Percentiles rank a stretch among this genome's conserved stretches.
These are phyloP conservation scores for Talaromyces adpressus DNA, from an alignment of 495 filamentous ascomycete genomes.

Conservation along the genomic window DNA sequence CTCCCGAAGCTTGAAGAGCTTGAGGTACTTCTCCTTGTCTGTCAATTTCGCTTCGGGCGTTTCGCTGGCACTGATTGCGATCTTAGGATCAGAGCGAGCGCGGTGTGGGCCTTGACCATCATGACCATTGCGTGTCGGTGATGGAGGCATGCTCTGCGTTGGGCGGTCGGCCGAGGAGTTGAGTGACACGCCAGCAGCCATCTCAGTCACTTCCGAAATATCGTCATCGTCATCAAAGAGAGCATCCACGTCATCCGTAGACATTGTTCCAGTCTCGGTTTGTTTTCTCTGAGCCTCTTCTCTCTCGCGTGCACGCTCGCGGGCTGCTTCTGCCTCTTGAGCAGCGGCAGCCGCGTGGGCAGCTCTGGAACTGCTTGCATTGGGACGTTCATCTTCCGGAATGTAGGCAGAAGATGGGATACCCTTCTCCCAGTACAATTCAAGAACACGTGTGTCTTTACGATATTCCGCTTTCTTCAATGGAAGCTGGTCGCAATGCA, in stretches of 20 bases:
- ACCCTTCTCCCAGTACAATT: slow-evolving; percentile 99
- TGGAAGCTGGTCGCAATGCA: slow-evolving; percentile 96
- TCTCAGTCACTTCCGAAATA: slow-evolving; percentile 76
- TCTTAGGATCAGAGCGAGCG: slow-evolving; percentile 86
- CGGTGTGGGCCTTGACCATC: slow-evolving; percentile 71
- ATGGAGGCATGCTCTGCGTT: slow-evolving; percentile 93
- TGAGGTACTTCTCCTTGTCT: slow-evolving; percentile 94
- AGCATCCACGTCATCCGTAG: slow-evolving; percentile 82
- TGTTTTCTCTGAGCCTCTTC: slow-evolving; percentile 85
- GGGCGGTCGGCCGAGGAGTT: slow-evolving; percentile 63
- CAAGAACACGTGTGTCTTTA: slow-evolving; percentile 86
- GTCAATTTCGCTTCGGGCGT: slow-evolving; percentile 69
- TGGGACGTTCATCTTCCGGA: slow-evolving; percentile 92
- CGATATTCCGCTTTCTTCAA: slow-evolving; percentile 98
- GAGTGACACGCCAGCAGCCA: slow-evolving; percentile 79
- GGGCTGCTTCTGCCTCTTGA: slow-evolving; percentile 71
- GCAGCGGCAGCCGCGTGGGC: slow-evolving; percentile 70
- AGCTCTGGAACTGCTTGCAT: slow-evolving; percentile 51
- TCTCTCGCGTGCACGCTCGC: slow-evolving; percentile 68
- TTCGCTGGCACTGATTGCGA: slow-evolving; percentile 63
- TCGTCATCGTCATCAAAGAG: slow-evolving; percentile 94
- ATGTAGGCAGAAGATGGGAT: slow-evolving; percentile 94
- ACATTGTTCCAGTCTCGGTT: slow-evolving; percentile 87
- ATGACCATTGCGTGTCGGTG: slow-evolving; percentile 72
- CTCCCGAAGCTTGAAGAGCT: slow-evolving; percentile 81